phyloP scores from a whole-genome alignment of 306 rosid species.

The Begonia peltatifolia region DNA sequence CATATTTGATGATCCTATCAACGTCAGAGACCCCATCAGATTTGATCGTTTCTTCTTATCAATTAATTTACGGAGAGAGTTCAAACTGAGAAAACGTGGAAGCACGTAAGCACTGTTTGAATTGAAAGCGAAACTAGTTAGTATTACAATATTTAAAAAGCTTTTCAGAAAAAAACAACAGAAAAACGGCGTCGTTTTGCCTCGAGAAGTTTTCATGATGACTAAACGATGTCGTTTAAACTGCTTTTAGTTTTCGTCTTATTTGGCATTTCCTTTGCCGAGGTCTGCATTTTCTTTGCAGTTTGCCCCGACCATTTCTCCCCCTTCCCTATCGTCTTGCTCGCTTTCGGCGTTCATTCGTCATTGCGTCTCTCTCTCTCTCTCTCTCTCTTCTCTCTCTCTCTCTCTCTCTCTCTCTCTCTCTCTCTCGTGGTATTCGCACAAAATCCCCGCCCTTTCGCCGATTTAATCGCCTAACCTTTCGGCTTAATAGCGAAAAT shows the following conservation, averaged over 20 bases:
- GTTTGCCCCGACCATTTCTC: conserved; percentile 19
- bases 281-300: conserved; percentile 16
- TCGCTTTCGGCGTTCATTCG: conserved; percentile 29
- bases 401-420: conserved; percentile 15
- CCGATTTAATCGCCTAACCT: conserved; percentile 17
- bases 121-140: background rate
- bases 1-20: background rate
- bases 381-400: conserved; percentile 11
- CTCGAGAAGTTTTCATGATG: background rate
- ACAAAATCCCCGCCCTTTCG: conserved; percentile 45
- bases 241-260: background rate
- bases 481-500: conserved; percentile 34
- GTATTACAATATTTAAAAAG: background rate
- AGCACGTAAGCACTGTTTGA: background rate
- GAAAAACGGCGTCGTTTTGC: conserved; percentile 10
- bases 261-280: conserved; percentile 16
- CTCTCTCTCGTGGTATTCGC: conserved; percentile 25
- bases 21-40: background rate
- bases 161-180: background rate
- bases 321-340: conserved; percentile 7
- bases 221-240: conserved; percentile 30
- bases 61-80: too few relatives aligned
- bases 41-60: background rate
- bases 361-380: conserved; percentile 26
- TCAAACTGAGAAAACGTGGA: too few relatives aligned